These are phyloP conservation scores for Chenopodium formosanum DNA, from an alignment of 148 eudicot species.

Conservation along the genomic window DNA sequence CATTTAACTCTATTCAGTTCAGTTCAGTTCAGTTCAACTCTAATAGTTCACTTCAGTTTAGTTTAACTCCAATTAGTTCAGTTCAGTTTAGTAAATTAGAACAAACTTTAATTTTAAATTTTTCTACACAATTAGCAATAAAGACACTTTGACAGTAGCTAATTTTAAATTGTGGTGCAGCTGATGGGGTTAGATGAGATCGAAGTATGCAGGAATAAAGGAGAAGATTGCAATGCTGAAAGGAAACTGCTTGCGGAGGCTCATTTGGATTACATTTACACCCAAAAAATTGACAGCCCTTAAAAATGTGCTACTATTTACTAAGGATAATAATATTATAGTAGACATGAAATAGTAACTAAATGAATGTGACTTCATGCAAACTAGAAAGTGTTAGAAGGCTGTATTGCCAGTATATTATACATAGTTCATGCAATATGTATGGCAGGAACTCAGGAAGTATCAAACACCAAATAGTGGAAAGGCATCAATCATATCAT, in stretches of 20 bases:
- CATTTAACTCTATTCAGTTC: too few relatives aligned
- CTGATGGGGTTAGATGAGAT: slow-evolving; percentile 46
- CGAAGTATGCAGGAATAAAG: slow-evolving; percentile 32
- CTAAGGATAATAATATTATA: too few relatives aligned
- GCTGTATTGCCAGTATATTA: too few relatives aligned
- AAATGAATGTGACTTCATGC: neutral
- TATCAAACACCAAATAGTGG: neutral
- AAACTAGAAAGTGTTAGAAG: neutral
- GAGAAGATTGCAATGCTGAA: slow-evolving; percentile 53
- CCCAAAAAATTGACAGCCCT: slow-evolving; percentile 38
- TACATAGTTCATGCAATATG: neutral
- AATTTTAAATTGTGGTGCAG: slow-evolving; percentile 16
- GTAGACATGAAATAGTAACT: neutral
- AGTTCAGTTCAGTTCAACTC: too few relatives aligned
- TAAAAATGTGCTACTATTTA: neutral
- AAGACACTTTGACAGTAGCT: too few relatives aligned
- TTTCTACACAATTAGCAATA: too few relatives aligned
- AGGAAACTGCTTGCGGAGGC: slow-evolving; percentile 46
- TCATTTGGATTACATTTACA: slow-evolving; percentile 74
- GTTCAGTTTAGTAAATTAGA: too few relatives aligned
- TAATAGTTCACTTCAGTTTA: too few relatives aligned
- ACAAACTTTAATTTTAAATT: too few relatives aligned
- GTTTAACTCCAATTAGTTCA: too few relatives aligned
- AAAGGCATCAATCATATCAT: neutral
- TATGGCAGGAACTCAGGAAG: neutral